Base-by-base conservation (phyloP, 2,329 filamentous ascomycete genomes). In the Colletotrichum sp. region DNA sequence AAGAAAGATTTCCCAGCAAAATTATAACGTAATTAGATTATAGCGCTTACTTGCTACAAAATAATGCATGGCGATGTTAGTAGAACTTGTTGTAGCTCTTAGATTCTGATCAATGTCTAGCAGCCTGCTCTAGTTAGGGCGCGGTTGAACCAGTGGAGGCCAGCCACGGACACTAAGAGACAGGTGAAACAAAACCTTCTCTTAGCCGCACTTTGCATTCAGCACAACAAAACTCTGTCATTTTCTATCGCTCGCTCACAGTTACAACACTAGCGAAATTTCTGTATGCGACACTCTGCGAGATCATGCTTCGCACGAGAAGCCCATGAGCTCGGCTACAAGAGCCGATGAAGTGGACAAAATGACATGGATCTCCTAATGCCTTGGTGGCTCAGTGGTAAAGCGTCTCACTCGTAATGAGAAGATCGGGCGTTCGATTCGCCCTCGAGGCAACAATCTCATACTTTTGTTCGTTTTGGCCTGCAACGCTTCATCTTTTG, bases 391-490 rank as follows among this genome's bases (percentile, higher is more conserved):
- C 74, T 76, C 74, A 76, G 74, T 76, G 74, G 74, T 76, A 76
- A 76, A 76, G 74, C 74, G 74, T 76, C 74, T 76, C 74, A 76
- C 74, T 76, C 74, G 74, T 76, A 69, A 76, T 74, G 74, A 76
- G 74, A 76, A 76, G 74, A 76, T 76, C 74, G 74, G 74, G 74
- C 74, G 74, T 76, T 76, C 74, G 74, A 76, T 76, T 76, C 74
- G 74, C 74, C 74, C 74, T 76, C 74, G 74, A 76, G 74, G 74
- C 74, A 76, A 30, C 2, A 15, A 15, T 60, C 7, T 28, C 4
- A 48, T 30, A 30, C 22, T 65, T 71, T 55, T 55, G n/a, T 6
- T 28, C 19, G 4, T 27, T 19, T 4, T 15, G 3, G 55, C 30
- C 28, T 27, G 9, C 30, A 22, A 12, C 12, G 12, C 22, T 5